phyloP scores from a whole-genome alignment of 805 yeast genomes.

The Pichia exigua region DNA sequence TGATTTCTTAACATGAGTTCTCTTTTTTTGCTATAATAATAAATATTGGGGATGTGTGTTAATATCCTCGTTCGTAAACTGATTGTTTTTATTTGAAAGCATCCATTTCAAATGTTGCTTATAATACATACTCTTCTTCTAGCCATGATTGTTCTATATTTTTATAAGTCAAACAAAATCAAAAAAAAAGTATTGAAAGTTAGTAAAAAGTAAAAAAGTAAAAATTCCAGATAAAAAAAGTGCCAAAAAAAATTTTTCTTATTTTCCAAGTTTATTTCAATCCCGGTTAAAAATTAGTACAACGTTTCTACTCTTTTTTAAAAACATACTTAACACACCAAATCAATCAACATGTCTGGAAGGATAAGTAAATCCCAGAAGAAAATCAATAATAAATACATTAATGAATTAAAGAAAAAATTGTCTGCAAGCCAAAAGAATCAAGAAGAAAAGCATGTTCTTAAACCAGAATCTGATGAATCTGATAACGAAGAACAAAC shows the following conservation, averaged over 20 bases:
- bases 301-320: too few relatives aligned
- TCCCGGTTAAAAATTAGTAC: too few relatives aligned
- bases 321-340: background rate
- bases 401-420: constrained; percentile 25
- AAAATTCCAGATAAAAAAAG: background rate
- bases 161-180: background rate
- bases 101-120: background rate
- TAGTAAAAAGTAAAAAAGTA: background rate
- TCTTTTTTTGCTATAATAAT: constrained; percentile 50
- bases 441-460: constrained; percentile 16
- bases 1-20: constrained; percentile 68
- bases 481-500: constrained; percentile 13
- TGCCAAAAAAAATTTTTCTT: background rate
- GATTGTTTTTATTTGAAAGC: too few relatives aligned
- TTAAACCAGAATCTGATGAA: constrained; percentile 23
- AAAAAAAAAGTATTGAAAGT: background rate
- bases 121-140: constrained; percentile 30
- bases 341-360: background rate
- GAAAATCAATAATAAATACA: constrained; percentile 17
- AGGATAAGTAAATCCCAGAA: constrained; percentile 9
- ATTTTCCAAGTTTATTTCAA: background rate
- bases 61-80: background rate
- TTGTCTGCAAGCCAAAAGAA: constrained; percentile 13
- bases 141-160: constrained; percentile 18
- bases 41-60: background rate